Evolutionary conservation across 2,329 filamentous ascomycete genomes (phyloP), one percentile per base, ranked within the genome.

Genomic region (Metarhizium brunneum): DNA sequence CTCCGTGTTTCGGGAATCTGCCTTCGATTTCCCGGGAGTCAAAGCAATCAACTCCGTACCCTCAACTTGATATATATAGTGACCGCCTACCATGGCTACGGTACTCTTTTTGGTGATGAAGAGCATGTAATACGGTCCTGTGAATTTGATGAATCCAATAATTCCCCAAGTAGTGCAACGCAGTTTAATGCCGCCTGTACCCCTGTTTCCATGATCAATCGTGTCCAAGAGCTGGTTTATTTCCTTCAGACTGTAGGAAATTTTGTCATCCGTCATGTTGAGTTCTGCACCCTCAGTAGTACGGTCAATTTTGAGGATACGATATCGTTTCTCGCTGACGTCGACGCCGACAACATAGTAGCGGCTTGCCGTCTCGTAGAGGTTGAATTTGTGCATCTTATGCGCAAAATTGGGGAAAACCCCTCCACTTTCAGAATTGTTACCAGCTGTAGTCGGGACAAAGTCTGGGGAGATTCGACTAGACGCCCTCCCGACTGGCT

Each of bases 331-430:
- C 69, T 97, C 94, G 62, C 90, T 86, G 55, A 96, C 84, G 68
- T 99, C 94, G 53, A 89, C 88, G 14, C 94, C 94, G 18, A 97
- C 90, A 60, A 99, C 87, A 69, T 96, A 99, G 71, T 94, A 99
- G 53, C 90, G 83, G 55, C 86, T 90, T 13, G 90, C 88, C 3
- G 94, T 99, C 74, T 99, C 94, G 71, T 99, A 97, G 25, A 99
- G 75, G n/a, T 89, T 94, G 71, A 96, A 97, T 66, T 94, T 95
- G 76, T 96, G 91, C 90, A 99, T 96, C 68, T 81, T 82, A 70
- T 80, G 79, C 48, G 77, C 69, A 18, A 75, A 62, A 25, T 73
- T 71, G 54, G 73, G 68, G 5, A 64, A 63, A 1, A 63, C 62
- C 14, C 64, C 66, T 16, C 68, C 67, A 18, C 61, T 58, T 8